Base-by-base conservation (phyloP, 129 eudicot species). In the Artemisia argyi region DNA sequence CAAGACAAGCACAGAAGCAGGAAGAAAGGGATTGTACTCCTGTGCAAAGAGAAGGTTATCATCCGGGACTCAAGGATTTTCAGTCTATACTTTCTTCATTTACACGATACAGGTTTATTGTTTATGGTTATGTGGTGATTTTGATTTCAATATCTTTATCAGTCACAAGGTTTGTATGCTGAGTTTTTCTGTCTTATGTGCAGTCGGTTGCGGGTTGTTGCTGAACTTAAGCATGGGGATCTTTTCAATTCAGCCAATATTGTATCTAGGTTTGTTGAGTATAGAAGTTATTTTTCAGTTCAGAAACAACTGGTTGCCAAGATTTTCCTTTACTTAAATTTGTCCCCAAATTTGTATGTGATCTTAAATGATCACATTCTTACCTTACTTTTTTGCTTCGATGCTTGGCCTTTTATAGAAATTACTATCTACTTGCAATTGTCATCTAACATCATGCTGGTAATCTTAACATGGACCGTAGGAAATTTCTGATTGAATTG, bases 151-250 rank as follows among this genome's bases (percentile, higher is more conserved):
- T 66, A 1, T 53, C n/a, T 67, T n/a, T 2, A 61, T 3, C n/a
- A 9, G 32, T 69, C 12, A 53, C 15, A 35, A 39, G 46, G 46
- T 39, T 39, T 39, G 46, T 1, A 39, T 39, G 46, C 46, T 39
- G 46, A 39, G 46, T 67, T 7, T 70, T 13, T 55, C 8, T 49
- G 9, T 54, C 44, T 28, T 76, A 61, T 46, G 26, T 79, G 47
- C 55, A 90, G 99, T 76, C 96, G 85, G 80, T 71, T 95, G 72
- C 83, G 89, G 55, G 99, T 88, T 26, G 78, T 95, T 81, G 96
- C 97, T 52, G 99, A 91, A 67, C 79, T 90, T 54, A 86, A 89
- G 77, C 94, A 88, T 65, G 97, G 91, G 73, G 97, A 95, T 85
- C 82, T 85, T 77, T 95, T 90, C 77, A 97, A 90, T 78, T 83